Evolutionary conservation across 495 filamentous ascomycete genomes (phyloP).

Genomic region (Penicillium manginii): DNA sequence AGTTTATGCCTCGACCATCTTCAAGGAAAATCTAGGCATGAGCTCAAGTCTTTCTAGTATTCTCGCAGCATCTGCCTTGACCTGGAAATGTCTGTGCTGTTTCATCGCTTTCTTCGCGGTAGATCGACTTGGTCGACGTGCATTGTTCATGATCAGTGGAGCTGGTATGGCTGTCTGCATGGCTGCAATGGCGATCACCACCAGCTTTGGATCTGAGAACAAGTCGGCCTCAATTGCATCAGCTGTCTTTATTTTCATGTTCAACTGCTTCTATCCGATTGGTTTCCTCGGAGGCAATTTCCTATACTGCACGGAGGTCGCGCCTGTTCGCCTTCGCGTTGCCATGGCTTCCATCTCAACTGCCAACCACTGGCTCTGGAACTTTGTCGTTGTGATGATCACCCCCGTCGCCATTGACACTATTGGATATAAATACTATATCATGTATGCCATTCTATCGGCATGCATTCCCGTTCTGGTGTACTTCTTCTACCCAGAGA

Average conservation of each 20-base stretch:
- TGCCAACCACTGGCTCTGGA: slow-evolving; percentile 54
- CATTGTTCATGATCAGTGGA: slow-evolving; percentile 51
- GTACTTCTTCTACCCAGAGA: slow-evolving; percentile 69
- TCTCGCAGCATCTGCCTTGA: slow-evolving; percentile 37
- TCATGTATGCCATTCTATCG: slow-evolving; percentile 52
- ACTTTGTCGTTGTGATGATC: slow-evolving; percentile 55
- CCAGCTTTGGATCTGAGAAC: slow-evolving; percentile 29
- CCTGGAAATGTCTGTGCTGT: slow-evolving; percentile 48
- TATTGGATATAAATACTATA: slow-evolving; percentile 58
- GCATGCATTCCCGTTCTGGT: slow-evolving; percentile 44
- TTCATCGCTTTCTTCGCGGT: slow-evolving; percentile 49
- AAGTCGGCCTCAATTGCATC: slow-evolving; percentile 42
- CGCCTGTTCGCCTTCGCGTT: slow-evolving; percentile 52
- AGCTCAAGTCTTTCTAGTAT: slow-evolving; percentile 23
- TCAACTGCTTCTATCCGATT: slow-evolving; percentile 58
- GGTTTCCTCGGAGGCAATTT: slow-evolving; percentile 60
- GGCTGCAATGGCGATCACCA: slow-evolving; percentile 42
- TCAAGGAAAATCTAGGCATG: slow-evolving; percentile 30
- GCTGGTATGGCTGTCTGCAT: slow-evolving; percentile 44
- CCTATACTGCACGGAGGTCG: slow-evolving; percentile 60
- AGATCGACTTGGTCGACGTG: slow-evolving; percentile 52
- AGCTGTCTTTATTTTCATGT: slow-evolving; percentile 58
- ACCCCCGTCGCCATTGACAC: slow-evolving; percentile 57
- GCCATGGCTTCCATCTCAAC: slow-evolving; percentile 49
- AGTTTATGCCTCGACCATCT: slow-evolving; percentile 32